Conservation (phyloP, 495 filamentous ascomycete genomes). For the Penicillium robsamsonii region DNA sequence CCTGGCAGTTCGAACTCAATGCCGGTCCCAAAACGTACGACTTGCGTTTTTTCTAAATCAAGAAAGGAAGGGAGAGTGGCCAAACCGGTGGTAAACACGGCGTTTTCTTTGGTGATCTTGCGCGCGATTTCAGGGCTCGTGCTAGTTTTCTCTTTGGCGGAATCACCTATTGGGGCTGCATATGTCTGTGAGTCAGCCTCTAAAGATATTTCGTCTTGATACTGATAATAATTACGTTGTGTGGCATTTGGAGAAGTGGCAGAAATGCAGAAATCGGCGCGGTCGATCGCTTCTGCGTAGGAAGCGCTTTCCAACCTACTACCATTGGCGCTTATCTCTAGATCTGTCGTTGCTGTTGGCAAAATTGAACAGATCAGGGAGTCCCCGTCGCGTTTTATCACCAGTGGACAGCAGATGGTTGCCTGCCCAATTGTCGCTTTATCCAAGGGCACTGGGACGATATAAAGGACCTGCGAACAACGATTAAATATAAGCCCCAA, state of each 20-base stretch:
- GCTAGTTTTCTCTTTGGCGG: neutral
- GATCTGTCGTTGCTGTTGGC: conserved; percentile 24
- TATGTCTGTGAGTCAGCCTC: neutral
- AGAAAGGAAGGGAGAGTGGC: neutral
- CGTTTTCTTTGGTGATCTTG: neutral
- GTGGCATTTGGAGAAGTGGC: neutral
- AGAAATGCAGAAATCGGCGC: conserved; percentile 2
- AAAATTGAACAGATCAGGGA: conserved; percentile 27
- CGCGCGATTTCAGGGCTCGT: neutral
- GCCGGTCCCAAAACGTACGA: neutral
- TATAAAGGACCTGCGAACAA: conserved; percentile 21
- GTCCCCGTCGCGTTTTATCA: conserved; percentile 25
- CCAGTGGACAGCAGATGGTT: conserved; percentile 26
- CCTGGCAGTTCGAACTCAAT: neutral
- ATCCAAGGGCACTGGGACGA: conserved; percentile 28
- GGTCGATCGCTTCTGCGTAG: conserved; percentile 6
- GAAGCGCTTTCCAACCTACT: neutral
- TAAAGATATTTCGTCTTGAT: neutral
- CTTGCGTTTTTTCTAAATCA: neutral
- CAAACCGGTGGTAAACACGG: neutral
- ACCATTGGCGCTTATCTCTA: neutral
- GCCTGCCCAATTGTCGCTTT: conserved; percentile 30
- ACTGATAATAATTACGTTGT: neutral
- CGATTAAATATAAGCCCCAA: neutral
- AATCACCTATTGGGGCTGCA: neutral